These are phyloP conservation scores for Pseudopithomyces maydicus DNA, from an alignment of 2,329 filamentous ascomycete species.

Conservation along the genomic window DNA sequence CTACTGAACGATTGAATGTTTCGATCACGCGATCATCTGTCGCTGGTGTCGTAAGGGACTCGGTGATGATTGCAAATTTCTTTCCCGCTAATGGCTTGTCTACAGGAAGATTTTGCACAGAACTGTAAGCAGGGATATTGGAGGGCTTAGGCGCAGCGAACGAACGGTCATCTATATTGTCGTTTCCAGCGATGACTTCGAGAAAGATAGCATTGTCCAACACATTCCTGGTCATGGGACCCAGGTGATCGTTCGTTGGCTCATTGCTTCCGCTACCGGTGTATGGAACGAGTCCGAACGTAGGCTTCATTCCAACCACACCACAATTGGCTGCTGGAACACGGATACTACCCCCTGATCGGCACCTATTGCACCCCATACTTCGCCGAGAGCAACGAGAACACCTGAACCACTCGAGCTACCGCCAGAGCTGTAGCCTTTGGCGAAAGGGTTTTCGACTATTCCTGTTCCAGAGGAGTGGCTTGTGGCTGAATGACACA, in stretches of 20 bases:
- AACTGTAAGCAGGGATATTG: constrained; percentile 32
- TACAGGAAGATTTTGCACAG: constrained; percentile 13
- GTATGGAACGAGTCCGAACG: constrained; percentile 58
- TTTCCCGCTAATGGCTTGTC: constrained; percentile 32
- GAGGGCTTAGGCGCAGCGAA: constrained; percentile 39
- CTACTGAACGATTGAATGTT: constrained; percentile 50
- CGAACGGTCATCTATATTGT: constrained; percentile 54
- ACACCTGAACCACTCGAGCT: constrained; percentile 56
- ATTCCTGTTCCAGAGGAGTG: constrained; percentile 46
- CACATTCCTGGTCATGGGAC: constrained; percentile 52
- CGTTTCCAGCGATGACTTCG: constrained; percentile 53
- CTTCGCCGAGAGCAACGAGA: constrained; percentile 51
- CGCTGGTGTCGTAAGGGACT: constrained; percentile 33
- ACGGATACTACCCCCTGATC: constrained; percentile 57
- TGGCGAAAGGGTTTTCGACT: constrained; percentile 52
- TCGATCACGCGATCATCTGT: constrained; percentile 49
- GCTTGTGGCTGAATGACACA: constrained; percentile 38
- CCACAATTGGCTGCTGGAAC: constrained; percentile 49
- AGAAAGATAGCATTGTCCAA: constrained; percentile 52
- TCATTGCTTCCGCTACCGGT: constrained; percentile 57
- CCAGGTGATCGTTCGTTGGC: constrained; percentile 57
- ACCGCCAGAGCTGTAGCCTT: constrained; percentile 56
- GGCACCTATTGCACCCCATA: constrained; percentile 55
- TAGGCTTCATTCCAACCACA: constrained; percentile 57
- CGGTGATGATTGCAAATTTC: constrained; percentile 36